Conservation (phyloP, 371 early-diverging fungal species). For the Chytridium lagenaria region DNA sequence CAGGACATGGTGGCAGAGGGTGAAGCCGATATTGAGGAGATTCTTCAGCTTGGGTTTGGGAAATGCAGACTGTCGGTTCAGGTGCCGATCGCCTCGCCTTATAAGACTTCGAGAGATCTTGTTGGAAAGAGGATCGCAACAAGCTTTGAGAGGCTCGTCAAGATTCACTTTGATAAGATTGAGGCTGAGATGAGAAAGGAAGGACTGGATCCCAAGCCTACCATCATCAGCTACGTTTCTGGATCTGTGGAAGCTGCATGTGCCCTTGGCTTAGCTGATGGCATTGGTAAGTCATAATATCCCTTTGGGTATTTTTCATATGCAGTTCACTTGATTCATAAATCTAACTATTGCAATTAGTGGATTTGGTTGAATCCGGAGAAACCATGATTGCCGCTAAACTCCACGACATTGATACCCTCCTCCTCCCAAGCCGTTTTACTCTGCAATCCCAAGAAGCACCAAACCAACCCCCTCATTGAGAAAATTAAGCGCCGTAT, state of each 20-base stretch:
- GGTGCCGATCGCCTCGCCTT: constrained; percentile 50
- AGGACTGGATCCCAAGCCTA: constrained; percentile 43
- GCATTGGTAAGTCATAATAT: constrained; percentile 92
- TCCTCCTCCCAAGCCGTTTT: constrained; percentile 90
- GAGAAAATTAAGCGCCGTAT: constrained; percentile 81
- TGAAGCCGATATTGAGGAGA: constrained; percentile 71
- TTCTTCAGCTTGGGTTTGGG: constrained; percentile 87
- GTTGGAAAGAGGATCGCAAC: constrained; percentile 94
- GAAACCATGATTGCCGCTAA: constrained; percentile 99
- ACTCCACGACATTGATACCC: constrained; percentile 81
- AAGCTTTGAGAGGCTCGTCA: constrained; percentile 77
- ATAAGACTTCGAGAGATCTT: constrained; percentile 65
- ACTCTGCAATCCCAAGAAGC: constrained; percentile 66
- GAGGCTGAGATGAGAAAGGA: constrained; percentile 54
- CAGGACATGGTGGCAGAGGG: constrained; percentile 89
- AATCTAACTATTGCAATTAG: constrained; percentile 24
- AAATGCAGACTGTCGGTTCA: constrained; percentile 89
- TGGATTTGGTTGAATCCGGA: constrained; percentile 84
- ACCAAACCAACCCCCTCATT: constrained; percentile 71
- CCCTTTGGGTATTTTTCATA: no score
- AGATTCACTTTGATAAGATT: constrained; percentile 70
- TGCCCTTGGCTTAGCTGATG: constrained; percentile 94
- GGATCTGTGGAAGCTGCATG: constrained; percentile 97
- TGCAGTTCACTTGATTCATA: no score
- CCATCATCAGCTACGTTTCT: constrained; percentile 80